These are phyloP conservation scores for Podospora conica DNA, from an alignment of 495 filamentous ascomycete species.

Conservation along the genomic window DNA sequence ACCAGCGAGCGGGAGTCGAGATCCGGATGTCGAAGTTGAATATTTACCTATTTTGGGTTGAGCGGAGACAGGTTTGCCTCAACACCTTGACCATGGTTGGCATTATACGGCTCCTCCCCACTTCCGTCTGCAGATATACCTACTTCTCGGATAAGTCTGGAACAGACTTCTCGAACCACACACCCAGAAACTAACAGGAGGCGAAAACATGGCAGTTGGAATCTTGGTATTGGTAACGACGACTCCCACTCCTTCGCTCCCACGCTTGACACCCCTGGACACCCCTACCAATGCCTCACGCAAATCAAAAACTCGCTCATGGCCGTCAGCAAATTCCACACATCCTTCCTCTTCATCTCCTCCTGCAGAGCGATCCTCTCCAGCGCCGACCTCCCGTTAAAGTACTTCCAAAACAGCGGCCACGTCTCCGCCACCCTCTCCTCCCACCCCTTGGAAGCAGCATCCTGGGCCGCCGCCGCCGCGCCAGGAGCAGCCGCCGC, in stretches of 20 bases:
- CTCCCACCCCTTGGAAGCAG: conserved; percentile 33
- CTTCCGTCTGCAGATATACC: neutral
- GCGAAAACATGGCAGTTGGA: neutral
- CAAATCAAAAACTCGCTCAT: conserved; percentile 54
- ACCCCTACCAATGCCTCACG: conserved; percentile 55
- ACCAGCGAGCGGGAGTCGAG: too few species aligned
- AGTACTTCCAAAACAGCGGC: conserved; percentile 64
- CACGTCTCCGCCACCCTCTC: conserved; percentile 42
- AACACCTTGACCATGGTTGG: too few species aligned
- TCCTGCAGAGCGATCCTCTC: conserved; percentile 81
- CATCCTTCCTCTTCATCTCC: conserved; percentile 75
- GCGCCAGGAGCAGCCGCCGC: neutral
- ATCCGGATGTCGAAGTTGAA: too few species aligned
- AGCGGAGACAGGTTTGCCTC: too few species aligned
- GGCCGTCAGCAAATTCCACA: conserved; percentile 58
- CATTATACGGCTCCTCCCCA: too few species aligned
- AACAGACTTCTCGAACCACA: neutral
- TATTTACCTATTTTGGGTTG: too few species aligned
- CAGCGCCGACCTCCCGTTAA: conserved; percentile 79
- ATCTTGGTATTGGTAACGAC: neutral
- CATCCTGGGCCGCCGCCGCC: conserved; percentile 4
- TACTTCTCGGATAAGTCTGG: neutral
- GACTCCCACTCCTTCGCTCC: neutral
- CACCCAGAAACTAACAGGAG: neutral
- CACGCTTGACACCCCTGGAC: too few species aligned